These are phyloP conservation scores for Cicer chorassanicum DNA, from an alignment of 306 rosid species.

Conservation along the genomic window DNA sequence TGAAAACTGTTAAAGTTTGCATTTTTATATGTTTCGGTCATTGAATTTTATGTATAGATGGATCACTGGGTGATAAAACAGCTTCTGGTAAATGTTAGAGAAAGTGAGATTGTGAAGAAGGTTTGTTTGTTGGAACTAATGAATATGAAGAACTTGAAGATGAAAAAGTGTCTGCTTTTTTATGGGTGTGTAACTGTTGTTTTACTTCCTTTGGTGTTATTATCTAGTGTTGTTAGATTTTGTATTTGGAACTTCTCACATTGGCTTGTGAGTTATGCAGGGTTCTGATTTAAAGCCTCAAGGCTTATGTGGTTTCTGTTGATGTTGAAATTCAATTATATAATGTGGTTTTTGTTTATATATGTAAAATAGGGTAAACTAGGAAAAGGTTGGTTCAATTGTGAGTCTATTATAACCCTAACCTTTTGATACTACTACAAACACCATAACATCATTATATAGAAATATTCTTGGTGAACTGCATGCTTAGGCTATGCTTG, in stretches of 20 bases:
- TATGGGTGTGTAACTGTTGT: not conserved
- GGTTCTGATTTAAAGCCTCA: not conserved
- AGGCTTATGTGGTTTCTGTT: not conserved
- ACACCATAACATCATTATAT: not conserved
- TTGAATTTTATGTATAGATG: not conserved
- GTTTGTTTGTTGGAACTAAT: not conserved
- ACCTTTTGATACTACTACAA: not conserved
- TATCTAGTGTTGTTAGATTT: not conserved
- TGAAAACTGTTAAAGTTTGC: not conserved
- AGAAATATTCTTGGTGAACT: not conserved
- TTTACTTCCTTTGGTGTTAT: not conserved
- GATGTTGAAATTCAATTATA: not conserved
- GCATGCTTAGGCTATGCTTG: slow-evolving; percentile 4
- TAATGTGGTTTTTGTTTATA: not conserved
- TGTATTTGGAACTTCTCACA: not conserved
- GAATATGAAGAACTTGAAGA: slow-evolving; percentile 13
- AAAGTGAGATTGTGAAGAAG: not conserved
- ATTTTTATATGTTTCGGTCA: not conserved
- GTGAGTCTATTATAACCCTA: not conserved
- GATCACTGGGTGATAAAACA: not conserved
- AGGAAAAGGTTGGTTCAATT: not conserved
- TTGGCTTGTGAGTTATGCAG: not conserved
- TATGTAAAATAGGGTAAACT: not conserved
- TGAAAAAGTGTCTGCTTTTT: not conserved
- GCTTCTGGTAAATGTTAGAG: not conserved